Conservation (phyloP, 2,329 filamentous ascomycete species). For the Rhynchosporium graminicola region DNA sequence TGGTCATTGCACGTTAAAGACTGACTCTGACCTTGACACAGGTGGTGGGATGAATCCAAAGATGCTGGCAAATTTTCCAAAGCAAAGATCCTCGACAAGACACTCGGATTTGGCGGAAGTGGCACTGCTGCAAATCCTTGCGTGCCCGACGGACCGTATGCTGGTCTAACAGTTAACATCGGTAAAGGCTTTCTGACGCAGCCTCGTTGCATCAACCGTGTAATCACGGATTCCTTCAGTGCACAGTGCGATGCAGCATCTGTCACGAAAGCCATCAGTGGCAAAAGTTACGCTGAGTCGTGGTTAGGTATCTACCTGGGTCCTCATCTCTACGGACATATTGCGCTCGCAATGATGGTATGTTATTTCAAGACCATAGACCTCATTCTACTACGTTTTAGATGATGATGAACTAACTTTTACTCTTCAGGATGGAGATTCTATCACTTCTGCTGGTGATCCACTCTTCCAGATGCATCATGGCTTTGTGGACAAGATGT, state of each 20-base stretch:
- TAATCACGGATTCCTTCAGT: not conserved
- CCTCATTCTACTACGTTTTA: not conserved
- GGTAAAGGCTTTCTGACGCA: not conserved
- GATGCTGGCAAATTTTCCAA: not conserved
- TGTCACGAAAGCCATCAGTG: not conserved
- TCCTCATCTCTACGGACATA: not conserved
- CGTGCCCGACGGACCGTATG: not conserved
- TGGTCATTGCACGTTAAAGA: not conserved
- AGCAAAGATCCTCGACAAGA: not conserved
- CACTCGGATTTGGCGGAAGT: not conserved
- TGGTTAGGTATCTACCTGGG: not conserved
- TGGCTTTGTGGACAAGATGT: not conserved
- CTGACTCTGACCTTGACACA: not conserved
- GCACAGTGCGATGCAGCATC: not conserved
- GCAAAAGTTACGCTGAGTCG: not conserved
- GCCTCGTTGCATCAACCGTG: not conserved
- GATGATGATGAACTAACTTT: not conserved
- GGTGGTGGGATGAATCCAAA: not conserved
- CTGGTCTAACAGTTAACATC: not conserved
- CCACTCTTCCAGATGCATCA: not conserved
- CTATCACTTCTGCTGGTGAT: not conserved
- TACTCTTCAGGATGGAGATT: not conserved
- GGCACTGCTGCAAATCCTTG: not conserved
- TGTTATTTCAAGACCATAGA: not conserved
- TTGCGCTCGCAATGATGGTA: not conserved